Base-by-base conservation (phyloP, 1,284 basidiomycete genomes). In the Ustilago lituana region DNA sequence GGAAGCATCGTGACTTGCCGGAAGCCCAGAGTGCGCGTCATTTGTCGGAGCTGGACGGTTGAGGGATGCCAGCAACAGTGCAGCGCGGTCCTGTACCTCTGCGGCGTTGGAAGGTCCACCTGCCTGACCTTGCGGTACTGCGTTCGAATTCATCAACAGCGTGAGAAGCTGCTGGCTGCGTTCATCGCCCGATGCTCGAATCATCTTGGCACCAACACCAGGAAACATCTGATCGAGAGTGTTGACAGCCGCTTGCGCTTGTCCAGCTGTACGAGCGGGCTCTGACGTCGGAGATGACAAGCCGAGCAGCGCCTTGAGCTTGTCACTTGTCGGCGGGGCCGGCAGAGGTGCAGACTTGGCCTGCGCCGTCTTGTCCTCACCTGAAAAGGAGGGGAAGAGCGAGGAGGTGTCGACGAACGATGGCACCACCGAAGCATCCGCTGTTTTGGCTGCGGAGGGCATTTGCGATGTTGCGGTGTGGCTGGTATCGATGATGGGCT, bases 261-360 rank as follows among this genome's bases (percentile, higher is more conserved):
- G 9, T 8, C 22, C 29, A 6, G 45, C 46, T 5, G 56, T 29
- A 33, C 44, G 49, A 27, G 61, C 53, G 3, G 57, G 53, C 27
- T 70, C 63, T 4, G 64, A 38, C 20, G 54, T 53, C 15, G 54
- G 52, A 14, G 62, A 65, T 4, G 52, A 59, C 17, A 75, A 57
- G 2, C 73, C 73, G 4, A 75, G 66, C 45, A 75, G 46, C 24
- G 69, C 58, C 43, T 75, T 75, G 49, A 75, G 67, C 53, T 65
- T 63, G 36, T 73, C 65, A 38, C 73, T 75, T 14, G 64, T 50
- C 10, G 69, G 69, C 10, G 69, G 69, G 14, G 69, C 69, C 1
- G 69, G 69, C 43, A 72, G 27, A 12, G 70, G 60, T n/a, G 27
- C 58, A 15, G 53, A 44, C 35, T 54, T 66, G 40, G 24, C 46